Base-by-base conservation (phyloP, 768 basidiomycete genomes). In the Psilocybe cyanescens region DNA sequence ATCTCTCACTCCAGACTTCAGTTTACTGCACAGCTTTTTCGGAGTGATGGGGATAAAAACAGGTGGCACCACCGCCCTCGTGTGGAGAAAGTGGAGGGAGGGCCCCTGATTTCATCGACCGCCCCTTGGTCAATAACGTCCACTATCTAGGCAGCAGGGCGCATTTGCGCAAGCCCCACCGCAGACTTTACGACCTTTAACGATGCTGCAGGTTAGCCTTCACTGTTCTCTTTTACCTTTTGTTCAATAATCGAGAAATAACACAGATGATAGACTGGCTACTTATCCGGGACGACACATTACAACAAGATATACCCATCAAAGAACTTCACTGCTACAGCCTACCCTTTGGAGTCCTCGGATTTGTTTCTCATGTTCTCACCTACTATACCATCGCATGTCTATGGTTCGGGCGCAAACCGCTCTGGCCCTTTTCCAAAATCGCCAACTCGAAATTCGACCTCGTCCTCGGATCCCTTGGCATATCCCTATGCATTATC, bases 381-480 rank as follows among this genome's bases (percentile, higher is more conserved):
- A 71, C 69, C 4, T 71, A 70, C 57, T 67, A 70, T 59, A 71
- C 70, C n/a, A 62, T 70, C 37, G 55, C 59, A 12, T 70, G 67
- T 44, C 65, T 71, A 7, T 70, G 66, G 62, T 67, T 64, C 54
- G 70, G 69, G 3, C 68, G 68, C 17, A 70, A 67, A 33, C 70
- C 69, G 12, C 66, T 71, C 11, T 68, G 66, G 68, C 69, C 70
- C 3, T 70, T 68, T 55, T 60, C 65, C 37, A 64, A 57, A 28
- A 59, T 71, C 33, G 50, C 60, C 44, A 65, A 68, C 63, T 62
- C 65, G 24, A 67, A 65, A 31, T 59, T 70, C 19, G 69, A 70
- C 47, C 63, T 71, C 28, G 47, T 67, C 16, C 64, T 71, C 14
- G 70, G 69, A 7, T 62, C 55, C 14, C 30, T 70, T 12, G 67